A percentile compares a stretch with the other conserved stretches of the same genome.
phyloP scores from a whole-genome alignment of 495 filamentous ascomycete genomes.

The Melanomma pulvis-pyrius region DNA sequence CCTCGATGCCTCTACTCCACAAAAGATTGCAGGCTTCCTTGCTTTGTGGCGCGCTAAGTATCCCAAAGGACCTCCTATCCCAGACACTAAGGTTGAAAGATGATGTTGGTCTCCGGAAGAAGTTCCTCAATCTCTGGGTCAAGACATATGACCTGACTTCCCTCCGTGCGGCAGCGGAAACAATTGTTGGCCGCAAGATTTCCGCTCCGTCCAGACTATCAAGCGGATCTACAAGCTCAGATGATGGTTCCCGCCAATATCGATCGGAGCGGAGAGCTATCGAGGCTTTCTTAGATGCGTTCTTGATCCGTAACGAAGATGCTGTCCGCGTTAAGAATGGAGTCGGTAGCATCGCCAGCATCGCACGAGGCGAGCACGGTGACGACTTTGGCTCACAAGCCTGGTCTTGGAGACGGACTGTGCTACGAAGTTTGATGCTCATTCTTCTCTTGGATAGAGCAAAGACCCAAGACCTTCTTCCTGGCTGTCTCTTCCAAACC shows the following conservation, averaged over 20 bases:
- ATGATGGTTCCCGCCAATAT: constrained; percentile 30
- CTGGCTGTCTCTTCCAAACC: constrained; percentile 51
- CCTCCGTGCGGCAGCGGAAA: constrained; percentile 60
- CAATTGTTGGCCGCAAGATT: constrained; percentile 62
- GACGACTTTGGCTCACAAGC: constrained; percentile 48
- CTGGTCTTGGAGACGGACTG: constrained; percentile 58
- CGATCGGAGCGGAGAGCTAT: constrained; percentile 49
- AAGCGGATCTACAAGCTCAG: constrained; percentile 32
- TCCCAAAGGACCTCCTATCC: constrained; percentile 56
- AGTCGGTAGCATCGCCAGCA: constrained; percentile 35
- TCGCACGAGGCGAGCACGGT: constrained; percentile 36
- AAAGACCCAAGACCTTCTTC: constrained; percentile 46
- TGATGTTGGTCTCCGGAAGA: constrained; percentile 61
- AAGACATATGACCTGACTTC: constrained; percentile 57
- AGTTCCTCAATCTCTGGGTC: constrained; percentile 61
- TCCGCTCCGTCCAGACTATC: constrained; percentile 34
- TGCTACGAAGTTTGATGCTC: constrained; percentile 64
- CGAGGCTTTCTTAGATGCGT: constrained; percentile 59
- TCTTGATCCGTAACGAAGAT: constrained; percentile 64
- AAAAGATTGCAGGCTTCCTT: constrained; percentile 65
- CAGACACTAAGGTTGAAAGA: constrained; percentile 55
- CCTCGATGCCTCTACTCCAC: constrained; percentile 56
- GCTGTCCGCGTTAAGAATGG: constrained; percentile 39
- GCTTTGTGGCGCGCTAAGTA: constrained; percentile 62
- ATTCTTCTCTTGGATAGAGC: constrained; percentile 62